Percentiles rank a stretch among this genome's conserved stretches.
phyloP scores from a whole-genome alignment of 2,329 filamentous ascomycete genomes.

The Didymella segeticola region DNA sequence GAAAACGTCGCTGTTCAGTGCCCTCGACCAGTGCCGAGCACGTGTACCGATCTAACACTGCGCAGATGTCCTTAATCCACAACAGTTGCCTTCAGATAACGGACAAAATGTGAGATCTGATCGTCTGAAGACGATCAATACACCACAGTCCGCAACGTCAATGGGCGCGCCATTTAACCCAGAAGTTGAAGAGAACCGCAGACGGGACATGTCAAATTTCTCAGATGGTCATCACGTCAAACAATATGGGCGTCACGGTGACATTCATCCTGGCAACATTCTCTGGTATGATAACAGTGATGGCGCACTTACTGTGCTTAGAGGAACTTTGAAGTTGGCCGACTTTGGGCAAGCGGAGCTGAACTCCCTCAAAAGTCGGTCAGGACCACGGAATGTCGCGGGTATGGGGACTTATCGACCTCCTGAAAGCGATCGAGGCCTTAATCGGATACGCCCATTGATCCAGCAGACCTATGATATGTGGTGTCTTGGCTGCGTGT shows the following conservation, averaged over 20 bases:
- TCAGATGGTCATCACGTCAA: neutral
- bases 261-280: conserved; percentile 33
- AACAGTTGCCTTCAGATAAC: no score
- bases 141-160: no score
- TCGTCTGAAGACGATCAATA: no score
- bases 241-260: conserved; percentile 28
- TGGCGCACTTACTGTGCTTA: neutral
- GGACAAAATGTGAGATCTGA: no score
- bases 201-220: no score
- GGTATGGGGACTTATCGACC: conserved; percentile 18
- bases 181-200: no score
- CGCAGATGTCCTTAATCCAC: no score
- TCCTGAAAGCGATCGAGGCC: conserved; percentile 18
- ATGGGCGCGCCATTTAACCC: no score
- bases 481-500: conserved; percentile 32
- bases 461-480: conserved; percentile 27
- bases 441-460: neutral
- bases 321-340: conserved; percentile 19
- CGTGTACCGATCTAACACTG: no score
- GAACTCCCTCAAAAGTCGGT: neutral
- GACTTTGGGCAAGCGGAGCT: conserved; percentile 29
- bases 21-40: no score
- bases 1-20: no score
- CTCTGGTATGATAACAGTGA: conserved; percentile 18
- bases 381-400: neutral